Base-by-base conservation (phyloP, 2,329 filamentous ascomycete genomes). In the Colletotrichum shisoi region DNA sequence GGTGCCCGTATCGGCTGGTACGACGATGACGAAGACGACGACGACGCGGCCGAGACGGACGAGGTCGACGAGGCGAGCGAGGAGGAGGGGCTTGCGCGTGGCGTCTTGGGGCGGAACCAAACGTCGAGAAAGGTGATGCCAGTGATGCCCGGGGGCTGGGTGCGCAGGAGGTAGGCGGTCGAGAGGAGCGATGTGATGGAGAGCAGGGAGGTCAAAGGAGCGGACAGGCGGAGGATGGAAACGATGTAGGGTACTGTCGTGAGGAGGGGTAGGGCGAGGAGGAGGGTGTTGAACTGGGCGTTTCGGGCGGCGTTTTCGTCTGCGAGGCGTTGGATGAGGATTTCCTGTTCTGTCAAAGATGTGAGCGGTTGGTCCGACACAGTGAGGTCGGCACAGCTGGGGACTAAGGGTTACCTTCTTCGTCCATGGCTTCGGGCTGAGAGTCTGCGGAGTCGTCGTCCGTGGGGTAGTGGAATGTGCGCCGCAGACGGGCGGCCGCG, bases 401-500 rank as follows among this genome's bases (percentile, higher is more conserved):
- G 39, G 39, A 27, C 24, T 27, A 40, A 7, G 21, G 2, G 9
- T 27, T 19, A 89, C 90, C 90, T 84, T 94, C 85, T 78, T 94
- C 91, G 75, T 95, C 92, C 68, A 95, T 81, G 62, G 88, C 85
- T 71, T 88, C 84, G 13, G 85, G 84, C 37, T 82, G 77, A 27
- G 76, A 78, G 75, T 84, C 82, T 42, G 85, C 82, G 60, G 83
- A 81, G 64, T 85, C 82, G 69, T 83, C 83, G 72, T 90, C 87
- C 63, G 81, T 78, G 4, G 90, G 90, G 79, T 94, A 95, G 68
- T 85, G 86, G 79, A 96, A 95, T 9, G 91, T 90, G 73, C 86
- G 90, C 73, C 93, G 89, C 51, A 95, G 81, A 70, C 91, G 88
- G 59, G 91, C 81, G 46, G 78, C 77, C 0, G 81, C 72, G 49